Conservation (phyloP, 345 rosid species). For the Garcia nutans region DNA sequence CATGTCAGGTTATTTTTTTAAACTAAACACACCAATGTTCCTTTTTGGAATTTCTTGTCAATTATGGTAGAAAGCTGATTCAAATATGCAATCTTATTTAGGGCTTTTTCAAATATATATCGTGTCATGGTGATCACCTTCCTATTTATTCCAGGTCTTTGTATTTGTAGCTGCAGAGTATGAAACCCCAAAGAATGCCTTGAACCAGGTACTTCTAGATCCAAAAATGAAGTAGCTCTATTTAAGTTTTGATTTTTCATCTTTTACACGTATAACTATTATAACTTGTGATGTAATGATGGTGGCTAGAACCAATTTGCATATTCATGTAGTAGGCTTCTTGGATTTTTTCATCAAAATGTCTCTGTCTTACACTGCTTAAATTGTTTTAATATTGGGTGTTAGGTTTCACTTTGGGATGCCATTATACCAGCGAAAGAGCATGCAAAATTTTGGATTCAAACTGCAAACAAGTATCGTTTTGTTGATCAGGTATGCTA, state of each 20-base stretch:
- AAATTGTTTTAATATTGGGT: slow-evolving; percentile 6
- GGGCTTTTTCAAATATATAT: background rate
- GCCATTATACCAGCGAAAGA: slow-evolving; percentile 81
- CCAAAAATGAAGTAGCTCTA: background rate
- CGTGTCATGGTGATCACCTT: background rate
- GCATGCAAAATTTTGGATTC: slow-evolving; percentile 72
- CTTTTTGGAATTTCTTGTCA: background rate
- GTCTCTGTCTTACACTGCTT: background rate
- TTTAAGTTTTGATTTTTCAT: background rate
- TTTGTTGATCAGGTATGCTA: slow-evolving; percentile 90
- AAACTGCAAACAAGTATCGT: slow-evolving; percentile 80
- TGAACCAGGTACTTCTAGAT: slow-evolving; percentile 70
- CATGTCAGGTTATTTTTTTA: background rate
- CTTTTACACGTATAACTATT: background rate
- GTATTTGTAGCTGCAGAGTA: slow-evolving; percentile 87
- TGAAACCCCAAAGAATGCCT: slow-evolving; percentile 65
- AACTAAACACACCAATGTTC: background rate
- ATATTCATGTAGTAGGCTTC: background rate
- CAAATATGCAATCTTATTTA: background rate
- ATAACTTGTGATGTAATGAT: background rate
- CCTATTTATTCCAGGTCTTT: slow-evolving; percentile 55
- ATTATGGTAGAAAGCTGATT: background rate
- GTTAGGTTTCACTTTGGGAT: slow-evolving; percentile 94
- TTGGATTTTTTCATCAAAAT: background rate
- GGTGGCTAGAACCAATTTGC: slow-evolving; percentile 2